Conservation (phyloP, 495 filamentous ascomycete genomes). For the Filosporella fistucella region DNA sequence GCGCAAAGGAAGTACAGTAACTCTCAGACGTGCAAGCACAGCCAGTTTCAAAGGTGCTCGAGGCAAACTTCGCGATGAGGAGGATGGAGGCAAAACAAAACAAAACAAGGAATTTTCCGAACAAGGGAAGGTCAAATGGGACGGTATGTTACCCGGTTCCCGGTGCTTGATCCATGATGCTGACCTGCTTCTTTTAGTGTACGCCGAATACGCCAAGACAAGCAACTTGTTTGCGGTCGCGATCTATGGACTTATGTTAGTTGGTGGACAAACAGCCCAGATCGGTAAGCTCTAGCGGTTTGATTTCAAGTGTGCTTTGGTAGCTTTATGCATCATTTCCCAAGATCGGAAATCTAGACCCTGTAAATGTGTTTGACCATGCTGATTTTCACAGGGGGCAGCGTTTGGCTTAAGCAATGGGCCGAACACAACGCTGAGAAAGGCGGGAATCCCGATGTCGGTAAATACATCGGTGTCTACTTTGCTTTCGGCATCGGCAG, state of each 20-base stretch:
- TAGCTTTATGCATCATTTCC: slow-evolving; percentile 7
- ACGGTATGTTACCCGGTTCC: slow-evolving; percentile 37
- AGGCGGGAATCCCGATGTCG: slow-evolving; percentile 67
- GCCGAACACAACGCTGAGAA: slow-evolving; percentile 67
- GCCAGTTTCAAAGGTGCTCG: slow-evolving; percentile 84
- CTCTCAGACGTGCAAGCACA: slow-evolving; percentile 83
- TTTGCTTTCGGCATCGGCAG: slow-evolving; percentile 91
- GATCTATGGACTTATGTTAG: slow-evolving; percentile 72
- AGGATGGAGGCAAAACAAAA: slow-evolving; percentile 69
- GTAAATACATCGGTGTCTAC: slow-evolving; percentile 91
- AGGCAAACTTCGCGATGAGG: slow-evolving; percentile 80
- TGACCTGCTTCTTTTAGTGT: slow-evolving; percentile 45
- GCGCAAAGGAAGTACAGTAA: slow-evolving; percentile 63
- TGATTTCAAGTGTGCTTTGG: neutral
- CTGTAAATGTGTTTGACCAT: slow-evolving; percentile 6
- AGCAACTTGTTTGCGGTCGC: slow-evolving; percentile 82
- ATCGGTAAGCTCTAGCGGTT: slow-evolving; percentile 28
- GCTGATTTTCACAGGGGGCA: slow-evolving; percentile 47
- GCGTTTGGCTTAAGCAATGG: slow-evolving; percentile 92
- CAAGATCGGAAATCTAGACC: neutral
- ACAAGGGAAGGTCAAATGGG: slow-evolving; percentile 97
- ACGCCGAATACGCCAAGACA: slow-evolving; percentile 85
- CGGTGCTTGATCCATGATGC: slow-evolving; percentile 23
- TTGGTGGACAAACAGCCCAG: slow-evolving; percentile 76
- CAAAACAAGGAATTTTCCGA: slow-evolving; percentile 83